A percentile compares a stretch with the other conserved stretches of the same genome.
phyloP scores from a whole-genome alignment of 2,329 filamentous ascomycete genomes.

The Fusarium neocosmosporiellum region DNA sequence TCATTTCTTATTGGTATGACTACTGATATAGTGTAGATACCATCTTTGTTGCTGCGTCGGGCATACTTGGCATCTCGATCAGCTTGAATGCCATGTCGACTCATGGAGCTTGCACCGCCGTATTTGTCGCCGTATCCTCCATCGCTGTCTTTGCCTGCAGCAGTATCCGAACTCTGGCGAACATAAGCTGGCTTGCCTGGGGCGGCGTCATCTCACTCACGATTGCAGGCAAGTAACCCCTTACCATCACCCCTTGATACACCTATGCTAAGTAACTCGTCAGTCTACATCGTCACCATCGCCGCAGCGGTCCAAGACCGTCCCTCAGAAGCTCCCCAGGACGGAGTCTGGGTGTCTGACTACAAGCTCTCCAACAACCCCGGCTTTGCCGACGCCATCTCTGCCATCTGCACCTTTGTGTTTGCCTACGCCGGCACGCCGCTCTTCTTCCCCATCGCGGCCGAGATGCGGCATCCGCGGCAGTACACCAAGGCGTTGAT shows the following conservation, averaged over 20 bases:
- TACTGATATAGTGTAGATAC: constrained; percentile 22
- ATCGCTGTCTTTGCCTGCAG: constrained; percentile 44
- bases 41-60: constrained; percentile 33
- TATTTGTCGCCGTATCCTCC: constrained; percentile 53
- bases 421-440: constrained; percentile 53
- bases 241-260: not conserved
- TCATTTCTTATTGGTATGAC: rapidly evolving
- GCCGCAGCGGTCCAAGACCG: constrained; percentile 37
- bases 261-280: not conserved
- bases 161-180: constrained; percentile 47
- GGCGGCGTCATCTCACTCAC: constrained; percentile 34
- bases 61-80: constrained; percentile 49
- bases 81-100: constrained; percentile 53
- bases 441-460: constrained; percentile 47
- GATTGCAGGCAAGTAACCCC: constrained; percentile 18
- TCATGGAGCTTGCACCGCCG: constrained; percentile 53
- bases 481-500: constrained; percentile 43
- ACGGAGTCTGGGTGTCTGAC: constrained; percentile 44
- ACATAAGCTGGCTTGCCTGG: constrained; percentile 49
- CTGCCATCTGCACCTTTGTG: constrained; percentile 48
- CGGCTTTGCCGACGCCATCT: constrained; percentile 46
- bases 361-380: constrained; percentile 46
- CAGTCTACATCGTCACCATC: constrained; percentile 36
- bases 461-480: constrained; percentile 48
- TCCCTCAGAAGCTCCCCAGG: constrained; percentile 27